Evolutionary conservation across 768 basidiomycete genomes (phyloP).

Genomic region (Tylopilus plumbeoviolaceoides): DNA sequence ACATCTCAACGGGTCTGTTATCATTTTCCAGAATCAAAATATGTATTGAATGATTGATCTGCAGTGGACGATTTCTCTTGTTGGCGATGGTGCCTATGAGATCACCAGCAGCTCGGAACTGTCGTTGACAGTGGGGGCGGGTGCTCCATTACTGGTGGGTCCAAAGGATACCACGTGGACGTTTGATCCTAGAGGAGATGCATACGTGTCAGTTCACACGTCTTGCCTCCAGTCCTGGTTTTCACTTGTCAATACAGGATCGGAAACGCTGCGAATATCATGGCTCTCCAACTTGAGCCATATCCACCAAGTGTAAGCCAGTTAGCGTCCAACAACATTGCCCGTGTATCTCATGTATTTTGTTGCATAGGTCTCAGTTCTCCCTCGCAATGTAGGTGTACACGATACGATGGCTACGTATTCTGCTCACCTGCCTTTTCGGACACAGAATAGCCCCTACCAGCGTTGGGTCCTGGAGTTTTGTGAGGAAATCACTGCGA

Average conservation of each 20-base stretch:
- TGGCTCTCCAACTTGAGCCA: not conserved
- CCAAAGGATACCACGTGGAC: not conserved
- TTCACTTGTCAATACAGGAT: not conserved
- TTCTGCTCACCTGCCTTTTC: not conserved
- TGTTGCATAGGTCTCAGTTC: not conserved
- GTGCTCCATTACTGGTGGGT: not conserved
- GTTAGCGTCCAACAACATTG: not conserved
- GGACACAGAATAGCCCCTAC: not conserved
- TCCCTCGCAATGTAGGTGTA: conserved; percentile 3
- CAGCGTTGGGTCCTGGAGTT: conserved; percentile 11
- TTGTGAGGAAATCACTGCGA: no score
- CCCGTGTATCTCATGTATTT: not conserved
- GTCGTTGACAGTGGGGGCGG: not conserved
- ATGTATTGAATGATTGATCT: not conserved
- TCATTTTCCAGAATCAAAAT: not conserved
- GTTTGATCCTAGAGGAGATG: not conserved
- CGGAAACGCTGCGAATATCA: conserved; percentile 4
- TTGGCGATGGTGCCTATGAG: not conserved
- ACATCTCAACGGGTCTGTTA: not conserved
- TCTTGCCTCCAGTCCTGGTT: not conserved
- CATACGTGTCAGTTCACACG: not conserved
- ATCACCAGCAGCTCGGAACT: not conserved
- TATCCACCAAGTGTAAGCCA: not conserved
- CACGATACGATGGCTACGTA: not conserved
- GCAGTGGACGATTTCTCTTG: not conserved